These are phyloP conservation scores for Leishmania amazonensis DNA, from an alignment of 208 protist genomes.

Conservation along the genomic window DNA sequence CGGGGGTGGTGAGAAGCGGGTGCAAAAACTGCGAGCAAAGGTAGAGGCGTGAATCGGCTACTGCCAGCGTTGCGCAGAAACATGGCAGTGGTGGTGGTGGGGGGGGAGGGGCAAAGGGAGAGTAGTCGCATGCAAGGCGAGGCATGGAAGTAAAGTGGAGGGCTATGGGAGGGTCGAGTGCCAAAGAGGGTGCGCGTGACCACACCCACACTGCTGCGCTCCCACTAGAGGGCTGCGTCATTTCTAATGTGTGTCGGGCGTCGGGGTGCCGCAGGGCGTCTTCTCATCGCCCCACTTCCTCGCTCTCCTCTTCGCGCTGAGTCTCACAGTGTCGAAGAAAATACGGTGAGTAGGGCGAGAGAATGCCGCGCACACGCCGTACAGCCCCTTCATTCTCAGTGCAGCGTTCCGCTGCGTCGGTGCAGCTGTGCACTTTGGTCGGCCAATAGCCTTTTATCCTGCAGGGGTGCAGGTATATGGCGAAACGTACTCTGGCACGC, in stretches of 20 bases:
- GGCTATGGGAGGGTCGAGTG: background rate
- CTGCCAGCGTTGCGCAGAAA: background rate
- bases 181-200: background rate
- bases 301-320: background rate
- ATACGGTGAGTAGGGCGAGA: background rate
- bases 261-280: too few relatives aligned
- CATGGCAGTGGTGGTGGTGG: background rate
- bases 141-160: background rate
- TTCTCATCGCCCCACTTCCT: background rate
- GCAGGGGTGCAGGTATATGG: background rate
- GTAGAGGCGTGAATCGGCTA: background rate
- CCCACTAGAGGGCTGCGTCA: background rate
- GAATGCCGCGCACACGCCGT: background rate
- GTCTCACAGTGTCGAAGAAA: background rate
- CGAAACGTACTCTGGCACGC: too few relatives aligned
- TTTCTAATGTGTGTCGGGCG: background rate
- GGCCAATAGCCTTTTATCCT: background rate
- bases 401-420: background rate
- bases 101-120: background rate
- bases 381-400: background rate
- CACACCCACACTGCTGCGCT: background rate
- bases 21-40: background rate
- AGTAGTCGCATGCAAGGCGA: background rate
- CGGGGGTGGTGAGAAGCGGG: background rate
- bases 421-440: background rate